Evolutionary conservation across 805 yeast genomes (phyloP).

Genomic region (Scheffersomyces ergatensis): DNA sequence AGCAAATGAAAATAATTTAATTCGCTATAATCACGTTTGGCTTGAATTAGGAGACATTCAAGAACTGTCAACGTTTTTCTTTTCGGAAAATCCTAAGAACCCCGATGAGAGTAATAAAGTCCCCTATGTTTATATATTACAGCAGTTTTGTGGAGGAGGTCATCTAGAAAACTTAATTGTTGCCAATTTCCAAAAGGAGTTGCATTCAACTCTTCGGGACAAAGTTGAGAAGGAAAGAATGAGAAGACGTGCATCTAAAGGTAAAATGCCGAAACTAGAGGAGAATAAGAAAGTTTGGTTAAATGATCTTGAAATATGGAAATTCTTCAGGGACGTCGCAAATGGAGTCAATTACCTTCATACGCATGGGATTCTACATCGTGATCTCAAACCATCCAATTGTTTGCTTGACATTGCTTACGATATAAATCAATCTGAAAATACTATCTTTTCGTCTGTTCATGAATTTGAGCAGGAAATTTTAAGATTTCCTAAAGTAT

Average conservation of each 20-base stretch:
- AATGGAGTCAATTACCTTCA: slow-evolving; percentile 74
- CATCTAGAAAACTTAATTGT: slow-evolving; percentile 64
- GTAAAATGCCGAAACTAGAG: slow-evolving; percentile 4
- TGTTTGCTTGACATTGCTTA: slow-evolving; percentile 56
- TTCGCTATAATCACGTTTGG: slow-evolving; percentile 91
- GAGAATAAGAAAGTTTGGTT: slow-evolving; percentile 30
- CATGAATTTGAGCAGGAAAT: slow-evolving; percentile 14
- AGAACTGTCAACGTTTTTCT: slow-evolving; percentile 38
- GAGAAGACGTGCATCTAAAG: slow-evolving; percentile 19
- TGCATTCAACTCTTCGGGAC: slow-evolving; percentile 22
- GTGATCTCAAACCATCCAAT: slow-evolving; percentile 88
- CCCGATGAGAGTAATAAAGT: slow-evolving; percentile 18
- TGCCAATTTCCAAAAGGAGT: slow-evolving; percentile 20
- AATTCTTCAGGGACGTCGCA: slow-evolving; percentile 64
- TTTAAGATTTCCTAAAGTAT: slow-evolving; percentile 55
- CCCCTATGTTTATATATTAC: slow-evolving; percentile 77
- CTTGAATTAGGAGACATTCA: slow-evolving; percentile 61
- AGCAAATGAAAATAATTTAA: slow-evolving; percentile 55
- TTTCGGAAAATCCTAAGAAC: slow-evolving; percentile 5
- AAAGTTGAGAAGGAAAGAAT: slow-evolving; percentile 23
- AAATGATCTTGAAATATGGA: slow-evolving; percentile 59
- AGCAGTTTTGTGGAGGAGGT: slow-evolving; percentile 89
- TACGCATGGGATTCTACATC: slow-evolving; percentile 71
- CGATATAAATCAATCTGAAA: slow-evolving; percentile 2
- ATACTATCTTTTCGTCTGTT: background rate